These are phyloP conservation scores for Thalassiosira allenii DNA, from an alignment of 352 stramenopile species.

Conservation along the genomic window DNA sequence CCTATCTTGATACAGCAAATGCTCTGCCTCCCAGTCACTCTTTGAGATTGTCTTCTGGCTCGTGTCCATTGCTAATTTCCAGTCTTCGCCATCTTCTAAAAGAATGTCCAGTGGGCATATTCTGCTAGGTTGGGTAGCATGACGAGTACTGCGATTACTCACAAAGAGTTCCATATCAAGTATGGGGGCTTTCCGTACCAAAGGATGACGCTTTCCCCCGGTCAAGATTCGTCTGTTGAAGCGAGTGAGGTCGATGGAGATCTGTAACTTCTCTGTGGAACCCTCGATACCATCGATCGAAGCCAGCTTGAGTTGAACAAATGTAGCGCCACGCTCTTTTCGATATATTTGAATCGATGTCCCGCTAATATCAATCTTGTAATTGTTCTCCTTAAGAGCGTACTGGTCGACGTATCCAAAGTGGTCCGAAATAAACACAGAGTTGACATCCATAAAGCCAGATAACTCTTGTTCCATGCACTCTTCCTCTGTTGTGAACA, in stretches of 20 bases:
- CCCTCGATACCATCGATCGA: not conserved
- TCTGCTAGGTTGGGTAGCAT: slow-evolving; percentile 4
- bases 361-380: slow-evolving; percentile 18
- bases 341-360: slow-evolving; percentile 29
- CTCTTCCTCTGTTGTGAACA: slow-evolving; percentile 8
- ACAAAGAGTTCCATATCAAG: slow-evolving; percentile 27
- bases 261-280: too few relatives aligned
- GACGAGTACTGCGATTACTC: slow-evolving; percentile 13
- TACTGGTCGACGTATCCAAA: slow-evolving; percentile 26
- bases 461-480: slow-evolving; percentile 7
- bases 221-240: slow-evolving; percentile 25
- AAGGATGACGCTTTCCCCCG: slow-evolving; percentile 14
- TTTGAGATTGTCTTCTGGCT: not conserved
- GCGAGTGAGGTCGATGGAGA: slow-evolving; percentile 30
- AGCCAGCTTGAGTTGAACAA: slow-evolving; percentile 19
- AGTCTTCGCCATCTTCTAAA: slow-evolving; percentile 23
- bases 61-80: not conserved
- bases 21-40: not conserved
- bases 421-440: slow-evolving; percentile 22
- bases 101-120: slow-evolving; percentile 21
- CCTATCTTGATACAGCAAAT: not conserved
- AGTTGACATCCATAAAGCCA: slow-evolving; percentile 23
- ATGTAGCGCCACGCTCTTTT: slow-evolving; percentile 21
- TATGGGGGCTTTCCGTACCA: slow-evolving; percentile 25
- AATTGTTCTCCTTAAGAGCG: slow-evolving; percentile 12